Conservation (phyloP, 805 yeast genomes). For the Candida gorgasii region DNA sequence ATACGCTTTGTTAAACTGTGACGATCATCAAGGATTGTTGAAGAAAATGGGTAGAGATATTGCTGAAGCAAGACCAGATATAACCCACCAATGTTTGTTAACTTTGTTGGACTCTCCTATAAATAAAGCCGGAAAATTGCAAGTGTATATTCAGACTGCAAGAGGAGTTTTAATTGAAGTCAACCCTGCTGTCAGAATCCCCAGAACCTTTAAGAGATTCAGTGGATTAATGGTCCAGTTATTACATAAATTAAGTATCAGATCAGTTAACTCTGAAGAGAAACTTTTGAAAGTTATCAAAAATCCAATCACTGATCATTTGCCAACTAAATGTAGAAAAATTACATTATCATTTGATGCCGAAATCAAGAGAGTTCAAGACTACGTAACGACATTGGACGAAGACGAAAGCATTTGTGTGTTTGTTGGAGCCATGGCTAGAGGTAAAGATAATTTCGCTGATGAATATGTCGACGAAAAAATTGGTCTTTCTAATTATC, state of each 20-base stretch:
- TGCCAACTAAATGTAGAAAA: slow-evolving; percentile 94
- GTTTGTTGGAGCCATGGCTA: slow-evolving; percentile 98
- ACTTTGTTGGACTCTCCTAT: slow-evolving; percentile 96
- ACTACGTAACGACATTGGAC: slow-evolving; percentile 76
- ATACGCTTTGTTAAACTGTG: slow-evolving; percentile 92
- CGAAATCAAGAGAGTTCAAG: slow-evolving; percentile 82
- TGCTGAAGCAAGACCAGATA: slow-evolving; percentile 98
- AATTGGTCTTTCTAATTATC: slow-evolving; percentile 92
- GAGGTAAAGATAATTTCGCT: slow-evolving; percentile 96
- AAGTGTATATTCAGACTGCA: slow-evolving; percentile 95
- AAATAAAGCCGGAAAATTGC: slow-evolving; percentile 95
- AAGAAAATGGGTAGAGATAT: slow-evolving; percentile 97
- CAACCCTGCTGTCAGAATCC: slow-evolving; percentile 94
- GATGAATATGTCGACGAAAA: slow-evolving; percentile 97
- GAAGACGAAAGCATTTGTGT: slow-evolving; percentile 94
- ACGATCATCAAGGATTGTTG: slow-evolving; percentile 94
- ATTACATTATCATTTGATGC: slow-evolving; percentile 93
- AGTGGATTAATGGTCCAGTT: slow-evolving; percentile 98
- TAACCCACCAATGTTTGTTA: slow-evolving; percentile 94
- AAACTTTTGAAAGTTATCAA: slow-evolving; percentile 90
- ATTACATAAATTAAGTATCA: slow-evolving; percentile 85
- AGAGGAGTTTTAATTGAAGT: slow-evolving; percentile 93
- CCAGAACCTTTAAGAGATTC: slow-evolving; percentile 96
- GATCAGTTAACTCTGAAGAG: slow-evolving; percentile 95
- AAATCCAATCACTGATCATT: slow-evolving; percentile 95